Percentiles rank a stretch among this genome's conserved stretches.
These are phyloP conservation scores for Rhizophora apiculata DNA, from an alignment of 345 rosid species.

Conservation along the genomic window DNA sequence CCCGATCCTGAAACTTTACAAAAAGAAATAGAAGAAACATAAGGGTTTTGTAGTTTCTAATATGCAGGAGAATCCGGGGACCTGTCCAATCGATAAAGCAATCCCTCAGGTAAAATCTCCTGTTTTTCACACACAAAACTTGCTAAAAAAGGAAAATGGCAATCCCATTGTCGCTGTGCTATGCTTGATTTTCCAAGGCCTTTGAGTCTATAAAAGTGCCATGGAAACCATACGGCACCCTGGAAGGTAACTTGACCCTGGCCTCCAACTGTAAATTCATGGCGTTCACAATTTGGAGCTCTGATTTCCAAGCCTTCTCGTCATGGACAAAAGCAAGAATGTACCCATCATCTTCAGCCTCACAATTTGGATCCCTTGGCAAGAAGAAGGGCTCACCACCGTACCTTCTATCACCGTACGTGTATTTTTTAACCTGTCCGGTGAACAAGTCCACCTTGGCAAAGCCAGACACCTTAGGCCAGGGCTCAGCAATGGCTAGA, in stretches of 20 bases:
- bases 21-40: slow-evolving; percentile 9
- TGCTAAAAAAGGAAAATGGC: background rate
- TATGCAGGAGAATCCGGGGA: slow-evolving; percentile 65
- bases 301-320: slow-evolving; percentile 70
- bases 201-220: slow-evolving; percentile 61
- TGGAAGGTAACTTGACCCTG: slow-evolving; percentile 61
- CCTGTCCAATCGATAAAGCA: slow-evolving; percentile 39
- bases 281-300: slow-evolving; percentile 74
- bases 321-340: slow-evolving; percentile 72
- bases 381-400: slow-evolving; percentile 84
- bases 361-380: slow-evolving; percentile 31
- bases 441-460: slow-evolving; percentile 68
- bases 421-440: slow-evolving; percentile 52
- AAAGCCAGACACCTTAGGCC: slow-evolving; percentile 88
- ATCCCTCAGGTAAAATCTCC: slow-evolving; percentile 65
- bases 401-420: slow-evolving; percentile 55
- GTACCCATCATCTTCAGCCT: slow-evolving; percentile 58
- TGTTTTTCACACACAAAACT: slow-evolving; percentile 5
- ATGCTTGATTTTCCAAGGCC: slow-evolving; percentile 53
- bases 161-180: background rate
- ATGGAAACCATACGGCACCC: slow-evolving; percentile 88
- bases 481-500: slow-evolving; percentile 78
- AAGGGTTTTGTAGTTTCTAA: slow-evolving; percentile 17
- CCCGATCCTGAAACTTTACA: slow-evolving; percentile 38
- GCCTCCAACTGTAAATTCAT: slow-evolving; percentile 55